phyloP scores from a whole-genome alignment of 805 yeast genomes.

The Hanseniaspora lindneri region DNA sequence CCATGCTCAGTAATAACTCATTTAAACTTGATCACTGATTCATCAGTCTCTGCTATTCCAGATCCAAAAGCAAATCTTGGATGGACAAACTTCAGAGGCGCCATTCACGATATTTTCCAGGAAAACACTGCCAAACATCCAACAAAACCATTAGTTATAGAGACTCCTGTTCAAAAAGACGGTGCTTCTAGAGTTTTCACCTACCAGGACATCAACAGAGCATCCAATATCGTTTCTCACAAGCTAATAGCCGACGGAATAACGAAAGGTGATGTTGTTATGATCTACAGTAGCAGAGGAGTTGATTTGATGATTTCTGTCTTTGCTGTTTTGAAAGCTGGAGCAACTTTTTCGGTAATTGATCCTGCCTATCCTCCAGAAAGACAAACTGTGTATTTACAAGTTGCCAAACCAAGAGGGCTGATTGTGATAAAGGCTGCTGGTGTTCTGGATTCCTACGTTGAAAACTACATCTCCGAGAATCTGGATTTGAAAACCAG shows the following conservation, averaged over 20 bases:
- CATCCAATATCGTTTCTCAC: constrained; percentile 88
- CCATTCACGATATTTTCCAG: constrained; percentile 91
- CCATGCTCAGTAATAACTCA: constrained; percentile 42
- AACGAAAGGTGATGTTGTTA: constrained; percentile 83
- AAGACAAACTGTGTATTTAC: constrained; percentile 82
- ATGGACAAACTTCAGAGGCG: constrained; percentile 86
- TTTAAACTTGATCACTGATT: constrained; percentile 54
- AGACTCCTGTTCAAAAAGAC: constrained; percentile 57
- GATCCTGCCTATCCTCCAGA: constrained; percentile 99
- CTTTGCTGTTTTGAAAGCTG: constrained; percentile 95
- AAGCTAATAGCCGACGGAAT: constrained; percentile 72
- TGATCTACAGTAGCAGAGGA: constrained; percentile 96
- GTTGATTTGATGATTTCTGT: constrained; percentile 95
- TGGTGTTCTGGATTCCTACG: constrained; percentile 65
- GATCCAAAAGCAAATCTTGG: constrained; percentile 80
- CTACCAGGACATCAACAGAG: constrained; percentile 78
- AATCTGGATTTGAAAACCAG: constrained; percentile 63
- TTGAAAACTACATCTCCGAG: constrained; percentile 59
- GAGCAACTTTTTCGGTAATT: constrained; percentile 95
- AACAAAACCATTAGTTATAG: constrained; percentile 81
- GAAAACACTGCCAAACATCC: constrained; percentile 77
- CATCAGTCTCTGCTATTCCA: constrained; percentile 55
- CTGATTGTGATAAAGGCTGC: constrained; percentile 84
- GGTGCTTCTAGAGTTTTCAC: constrained; percentile 56
- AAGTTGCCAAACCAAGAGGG: constrained; percentile 89